Conservation (phyloP, 148 eudicot genomes). For the Arctostaphylos glauca region DNA sequence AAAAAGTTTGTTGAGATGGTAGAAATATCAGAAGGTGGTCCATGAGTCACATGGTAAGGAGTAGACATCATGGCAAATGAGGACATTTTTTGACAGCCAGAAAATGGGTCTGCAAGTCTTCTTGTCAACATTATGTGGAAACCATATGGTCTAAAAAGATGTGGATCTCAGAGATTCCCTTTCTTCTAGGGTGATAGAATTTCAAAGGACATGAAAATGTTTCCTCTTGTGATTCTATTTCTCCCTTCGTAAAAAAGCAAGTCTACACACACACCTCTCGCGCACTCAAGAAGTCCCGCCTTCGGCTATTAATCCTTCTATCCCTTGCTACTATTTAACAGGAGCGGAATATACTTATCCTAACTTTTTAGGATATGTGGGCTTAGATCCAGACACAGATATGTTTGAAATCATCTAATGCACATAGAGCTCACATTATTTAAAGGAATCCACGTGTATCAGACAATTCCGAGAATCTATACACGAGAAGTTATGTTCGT, state of each 20-base stretch:
- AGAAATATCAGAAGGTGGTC: constrained; percentile 5
- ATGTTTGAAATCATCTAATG: too few species aligned
- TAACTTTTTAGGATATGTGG: too few species aligned
- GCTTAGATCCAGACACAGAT: too few species aligned
- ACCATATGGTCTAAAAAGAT: constrained; percentile 1
- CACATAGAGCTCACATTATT: too few species aligned
- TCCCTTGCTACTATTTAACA: too few species aligned
- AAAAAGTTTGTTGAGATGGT: neutral
- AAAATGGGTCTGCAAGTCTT: neutral
- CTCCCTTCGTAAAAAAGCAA: neutral
- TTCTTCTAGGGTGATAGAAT: constrained; percentile 18
- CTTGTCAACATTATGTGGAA: constrained; percentile 12
- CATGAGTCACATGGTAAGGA: neutral
- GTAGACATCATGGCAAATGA: neutral
- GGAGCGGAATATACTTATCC: too few species aligned
- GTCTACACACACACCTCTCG: too few species aligned
- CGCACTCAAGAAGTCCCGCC: too few species aligned
- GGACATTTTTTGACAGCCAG: neutral
- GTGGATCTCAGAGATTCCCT: constrained; percentile 22
- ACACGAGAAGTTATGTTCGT: too few species aligned
- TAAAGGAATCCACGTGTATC: too few species aligned
- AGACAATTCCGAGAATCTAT: too few species aligned
- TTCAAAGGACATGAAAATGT: neutral
- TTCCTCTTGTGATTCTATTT: neutral
- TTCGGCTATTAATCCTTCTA: too few species aligned